Conservation (phyloP, 2,329 filamentous ascomycete genomes). For the Dactylellina cionopaga region DNA sequence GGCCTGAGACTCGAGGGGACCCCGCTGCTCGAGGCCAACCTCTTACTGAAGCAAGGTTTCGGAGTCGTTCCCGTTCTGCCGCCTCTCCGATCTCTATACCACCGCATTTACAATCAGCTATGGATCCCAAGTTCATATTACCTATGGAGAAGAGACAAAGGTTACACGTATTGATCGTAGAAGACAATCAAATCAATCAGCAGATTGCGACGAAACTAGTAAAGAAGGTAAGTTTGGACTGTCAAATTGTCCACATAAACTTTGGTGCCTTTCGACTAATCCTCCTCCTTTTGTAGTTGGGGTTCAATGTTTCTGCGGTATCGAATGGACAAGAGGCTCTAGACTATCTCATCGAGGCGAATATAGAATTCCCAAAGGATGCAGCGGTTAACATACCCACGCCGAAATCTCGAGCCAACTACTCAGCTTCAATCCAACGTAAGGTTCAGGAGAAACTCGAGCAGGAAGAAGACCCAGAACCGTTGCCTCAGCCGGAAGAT, state of each 20-base stretch:
- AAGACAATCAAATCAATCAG: slow-evolving; percentile 81
- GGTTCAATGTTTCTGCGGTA: slow-evolving; percentile 38
- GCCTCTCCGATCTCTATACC: slow-evolving; percentile 44
- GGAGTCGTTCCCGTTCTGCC: slow-evolving; percentile 35
- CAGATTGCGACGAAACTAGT: slow-evolving; percentile 81
- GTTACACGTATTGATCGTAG: slow-evolving; percentile 78
- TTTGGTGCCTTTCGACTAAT: slow-evolving; percentile 74
- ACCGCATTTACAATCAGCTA: neutral
- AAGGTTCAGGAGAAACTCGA: slow-evolving; percentile 70
- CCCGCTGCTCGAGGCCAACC: slow-evolving; percentile 6
- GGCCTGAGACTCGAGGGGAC: slow-evolving; percentile 20
- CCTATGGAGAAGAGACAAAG: slow-evolving; percentile 68
- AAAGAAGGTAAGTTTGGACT: slow-evolving; percentile 77
- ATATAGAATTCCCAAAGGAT: slow-evolving; percentile 55
- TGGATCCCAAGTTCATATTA: slow-evolving; percentile 34
- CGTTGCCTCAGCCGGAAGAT: neutral
- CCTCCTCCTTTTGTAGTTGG: neutral
- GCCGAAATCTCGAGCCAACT: slow-evolving; percentile 57
- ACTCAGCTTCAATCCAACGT: slow-evolving; percentile 41
- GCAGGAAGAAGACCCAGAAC: slow-evolving; percentile 65
- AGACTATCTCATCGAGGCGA: slow-evolving; percentile 73
- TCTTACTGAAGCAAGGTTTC: slow-evolving; percentile 25
- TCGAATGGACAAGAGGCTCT: slow-evolving; percentile 74
- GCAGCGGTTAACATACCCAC: slow-evolving; percentile 8
- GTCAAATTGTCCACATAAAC: too few relatives aligned